Evolutionary conservation across 2,329 filamentous ascomycete species (phyloP), one percentile per base, ranked within the genome.

Genomic region (Plenodomus tracheiphilus): DNA sequence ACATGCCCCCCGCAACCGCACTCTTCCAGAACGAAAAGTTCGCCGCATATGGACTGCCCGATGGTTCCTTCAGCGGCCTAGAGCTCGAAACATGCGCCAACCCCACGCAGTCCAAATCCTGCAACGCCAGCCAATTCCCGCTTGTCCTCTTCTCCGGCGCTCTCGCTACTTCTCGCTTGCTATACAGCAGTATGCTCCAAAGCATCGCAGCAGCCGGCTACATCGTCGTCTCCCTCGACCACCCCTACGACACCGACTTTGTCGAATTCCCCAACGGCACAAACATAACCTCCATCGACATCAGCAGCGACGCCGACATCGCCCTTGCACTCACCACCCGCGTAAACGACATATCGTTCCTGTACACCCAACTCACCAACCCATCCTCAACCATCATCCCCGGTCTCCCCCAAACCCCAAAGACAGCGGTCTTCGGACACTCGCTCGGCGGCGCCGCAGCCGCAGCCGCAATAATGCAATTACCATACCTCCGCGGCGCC

Each of bases 231-330:
- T 72, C 78, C 0, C 64, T 82, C 13, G 80, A 82, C 41, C 79
- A 81, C 25, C 72, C 79, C 0, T 79, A 77, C 47, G 79, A 82
- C 34, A 69, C 75, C 0, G 54, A 66, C 1, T 60, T 79, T 9
- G 74, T 83, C n/a, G 75, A 80, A 50, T 81, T 78, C n/a, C 75
- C 77, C 0, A 65, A 79, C 46, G 78, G 63, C 2, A 66, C 66
- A 1, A 47, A 73, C 25, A 35, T 65, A 20, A 40, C 43, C 11
- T 65, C 72, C 1, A 45, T 59, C 11, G 54, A 55, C 39, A 65
- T 66, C 41, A 55, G 51, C 21, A 63, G 47, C 46, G 59, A 65
- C 30, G 53, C 47, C 0, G 56, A 63, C 2, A 25, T 68, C n/a
- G 58, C 62, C 10, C 39, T 51, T 16, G 52, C 60, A 11, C 48